These are phyloP conservation scores for Asterionellopsis glacialis DNA, from an alignment of 108 stramenopile genomes.

Conservation along the genomic window DNA sequence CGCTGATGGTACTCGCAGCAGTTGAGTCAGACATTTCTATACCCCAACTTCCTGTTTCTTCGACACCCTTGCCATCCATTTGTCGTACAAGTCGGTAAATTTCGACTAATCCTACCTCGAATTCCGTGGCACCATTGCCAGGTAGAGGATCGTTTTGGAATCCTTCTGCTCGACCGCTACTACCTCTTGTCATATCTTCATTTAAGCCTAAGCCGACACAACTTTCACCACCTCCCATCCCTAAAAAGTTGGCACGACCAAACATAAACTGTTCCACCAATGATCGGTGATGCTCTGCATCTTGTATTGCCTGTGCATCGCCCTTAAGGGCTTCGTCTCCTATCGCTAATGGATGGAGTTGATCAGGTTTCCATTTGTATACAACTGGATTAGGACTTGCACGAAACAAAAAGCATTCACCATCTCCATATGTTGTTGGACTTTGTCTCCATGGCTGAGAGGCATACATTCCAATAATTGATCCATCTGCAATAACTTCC, in stretches of 20 bases:
- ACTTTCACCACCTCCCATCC: slow-evolving; percentile 75
- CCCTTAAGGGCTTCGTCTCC: slow-evolving; percentile 9
- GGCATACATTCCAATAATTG: slow-evolving; percentile 75
- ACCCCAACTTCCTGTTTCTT: background rate
- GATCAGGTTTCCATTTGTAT: slow-evolving; percentile 68
- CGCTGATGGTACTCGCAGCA: too few species aligned
- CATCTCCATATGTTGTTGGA: slow-evolving; percentile 61
- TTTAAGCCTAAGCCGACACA: slow-evolving; percentile 58
- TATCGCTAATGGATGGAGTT: background rate
- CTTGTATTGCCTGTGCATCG: slow-evolving; percentile 23
- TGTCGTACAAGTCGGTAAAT: slow-evolving; percentile 53
- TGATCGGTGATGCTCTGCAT: slow-evolving; percentile 19
- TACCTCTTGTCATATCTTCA: slow-evolving; percentile 70
- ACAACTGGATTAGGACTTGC: slow-evolving; percentile 54
- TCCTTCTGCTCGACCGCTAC: slow-evolving; percentile 55
- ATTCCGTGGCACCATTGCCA: slow-evolving; percentile 27
- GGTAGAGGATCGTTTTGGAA: slow-evolving; percentile 73
- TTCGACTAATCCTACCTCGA: slow-evolving; percentile 76
- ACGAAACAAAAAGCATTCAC: slow-evolving; percentile 78
- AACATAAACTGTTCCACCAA: slow-evolving; percentile 76
- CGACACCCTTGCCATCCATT: slow-evolving; percentile 19
- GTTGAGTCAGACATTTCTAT: too few species aligned
- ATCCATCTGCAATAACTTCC: slow-evolving; percentile 44
- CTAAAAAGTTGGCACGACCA: slow-evolving; percentile 47
- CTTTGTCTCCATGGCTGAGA: slow-evolving; percentile 70